These are phyloP conservation scores for Chaetomium cochliodes DNA, from an alignment of 495 filamentous ascomycete genomes.

Conservation along the genomic window DNA sequence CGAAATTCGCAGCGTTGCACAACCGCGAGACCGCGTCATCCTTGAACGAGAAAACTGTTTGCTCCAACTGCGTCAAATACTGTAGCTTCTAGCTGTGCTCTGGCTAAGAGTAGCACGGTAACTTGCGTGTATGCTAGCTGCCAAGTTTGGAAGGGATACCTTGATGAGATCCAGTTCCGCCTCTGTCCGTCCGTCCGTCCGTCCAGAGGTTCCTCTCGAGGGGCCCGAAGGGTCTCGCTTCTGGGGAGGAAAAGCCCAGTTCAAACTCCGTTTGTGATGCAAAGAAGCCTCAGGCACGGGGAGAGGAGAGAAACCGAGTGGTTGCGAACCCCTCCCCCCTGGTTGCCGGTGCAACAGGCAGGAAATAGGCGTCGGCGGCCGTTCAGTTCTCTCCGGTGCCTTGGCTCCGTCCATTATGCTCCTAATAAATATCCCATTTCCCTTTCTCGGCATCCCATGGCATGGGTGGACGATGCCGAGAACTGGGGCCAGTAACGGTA, in stretches of 20 bases:
- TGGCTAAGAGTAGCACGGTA: conserved; percentile 10
- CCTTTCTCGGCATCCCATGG: conserved; percentile 23
- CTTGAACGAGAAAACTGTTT: background rate
- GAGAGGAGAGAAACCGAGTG: background rate
- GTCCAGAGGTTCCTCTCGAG: conserved; percentile 4
- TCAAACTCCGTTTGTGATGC: conserved; percentile 23
- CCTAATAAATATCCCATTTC: conserved; percentile 18
- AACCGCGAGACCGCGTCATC: conserved; percentile 8
- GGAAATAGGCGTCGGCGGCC: conserved; percentile 19
- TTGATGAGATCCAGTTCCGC: conserved; percentile 1
- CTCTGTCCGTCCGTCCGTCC: conserved; percentile 16
- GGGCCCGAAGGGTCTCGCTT: conserved; percentile 12
- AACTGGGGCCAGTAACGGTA: conserved; percentile 16
- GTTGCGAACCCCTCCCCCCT: conserved; percentile 17
- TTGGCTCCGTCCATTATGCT: conserved; percentile 31
- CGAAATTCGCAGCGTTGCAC: background rate
- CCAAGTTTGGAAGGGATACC: conserved; percentile 7
- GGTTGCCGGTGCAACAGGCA: conserved; percentile 5
- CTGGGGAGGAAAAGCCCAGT: conserved; percentile 17
- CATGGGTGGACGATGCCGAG: conserved; percentile 19
- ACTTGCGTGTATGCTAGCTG: conserved; percentile 11
- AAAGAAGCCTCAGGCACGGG: conserved; percentile 14
- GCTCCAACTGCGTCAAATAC: conserved; percentile 7
- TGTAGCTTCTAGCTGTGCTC: conserved; percentile 9
- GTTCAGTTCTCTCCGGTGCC: conserved; percentile 27